Evolutionary conservation across 164 flowering plant genomes (phyloP).

Genomic region (Stephania japonica): DNA sequence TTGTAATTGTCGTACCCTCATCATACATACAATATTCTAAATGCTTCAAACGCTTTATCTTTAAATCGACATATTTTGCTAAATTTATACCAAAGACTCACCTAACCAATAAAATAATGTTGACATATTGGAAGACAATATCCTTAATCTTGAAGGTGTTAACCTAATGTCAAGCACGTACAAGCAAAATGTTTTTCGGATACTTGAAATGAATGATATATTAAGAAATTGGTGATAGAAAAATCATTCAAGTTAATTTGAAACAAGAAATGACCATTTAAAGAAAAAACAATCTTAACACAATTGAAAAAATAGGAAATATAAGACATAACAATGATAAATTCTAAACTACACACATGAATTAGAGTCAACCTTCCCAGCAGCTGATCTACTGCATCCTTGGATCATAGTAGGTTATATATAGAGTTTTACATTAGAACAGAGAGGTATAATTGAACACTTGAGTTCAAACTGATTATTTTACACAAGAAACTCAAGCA

Average conservation of each 20-base stretch:
- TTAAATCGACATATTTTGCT: too few relatives aligned
- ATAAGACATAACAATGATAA: neutral
- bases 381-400: slow-evolving; percentile 71
- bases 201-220: neutral
- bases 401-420: slow-evolving; percentile 20
- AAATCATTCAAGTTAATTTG: neutral
- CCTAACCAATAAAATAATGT: too few relatives aligned
- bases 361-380: slow-evolving; percentile 50
- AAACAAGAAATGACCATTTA: neutral
- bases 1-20: too few relatives aligned
- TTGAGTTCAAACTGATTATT: too few relatives aligned
- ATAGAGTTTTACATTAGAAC: neutral
- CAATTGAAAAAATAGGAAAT: neutral
- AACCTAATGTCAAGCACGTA: too few relatives aligned
- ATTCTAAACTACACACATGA: slow-evolving; percentile 40
- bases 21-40: too few relatives aligned
- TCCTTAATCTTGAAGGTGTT: too few relatives aligned
- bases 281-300: neutral
- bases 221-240: neutral
- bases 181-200: neutral
- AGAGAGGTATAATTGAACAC: neutral
- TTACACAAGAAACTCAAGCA: neutral
- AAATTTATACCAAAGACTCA: too few relatives aligned
- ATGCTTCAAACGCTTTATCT: too few relatives aligned
- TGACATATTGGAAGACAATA: too few relatives aligned